A percentile compares a stretch with the other conserved stretches of the same genome.
Conservation (phyloP, 352 stramenopile genomes). For the Achlya hypogyna region DNA sequence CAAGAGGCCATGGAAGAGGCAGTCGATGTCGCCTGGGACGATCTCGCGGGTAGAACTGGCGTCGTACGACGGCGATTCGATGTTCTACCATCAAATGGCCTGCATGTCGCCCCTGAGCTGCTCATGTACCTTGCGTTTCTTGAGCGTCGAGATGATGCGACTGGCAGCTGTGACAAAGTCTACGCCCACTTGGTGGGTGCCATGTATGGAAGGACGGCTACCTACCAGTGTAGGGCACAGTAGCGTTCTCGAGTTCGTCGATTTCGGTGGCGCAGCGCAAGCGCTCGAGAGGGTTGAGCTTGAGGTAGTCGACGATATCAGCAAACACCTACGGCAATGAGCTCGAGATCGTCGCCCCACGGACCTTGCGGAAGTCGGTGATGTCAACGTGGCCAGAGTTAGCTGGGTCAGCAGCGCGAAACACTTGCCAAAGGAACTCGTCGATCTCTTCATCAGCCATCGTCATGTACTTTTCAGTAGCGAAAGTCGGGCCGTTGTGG, state of each 20-base stretch:
- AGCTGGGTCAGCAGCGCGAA: constrained; percentile 37
- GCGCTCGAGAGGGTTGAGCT: constrained; percentile 46
- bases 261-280: constrained; percentile 53
- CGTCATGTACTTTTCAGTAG: constrained; percentile 41
- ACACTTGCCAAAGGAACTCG: constrained; percentile 31
- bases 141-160: constrained; percentile 26
- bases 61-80: constrained; percentile 26
- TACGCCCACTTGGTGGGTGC: not conserved
- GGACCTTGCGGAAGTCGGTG: constrained; percentile 38
- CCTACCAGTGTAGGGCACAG: constrained; percentile 3
- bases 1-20: constrained; percentile 69
- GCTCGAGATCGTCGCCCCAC: not conserved
- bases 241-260: constrained; percentile 45
- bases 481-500: not conserved
- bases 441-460: constrained; percentile 50
- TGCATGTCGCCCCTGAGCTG: constrained; percentile 42
- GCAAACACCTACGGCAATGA: not conserved
- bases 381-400: constrained; percentile 33
- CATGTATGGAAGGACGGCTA: not conserved
- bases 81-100: constrained; percentile 35
- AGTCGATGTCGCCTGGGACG: constrained; percentile 34
- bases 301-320: constrained; percentile 37
- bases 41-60: not conserved
- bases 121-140: constrained; percentile 28
- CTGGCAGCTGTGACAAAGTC: constrained; percentile 10